phyloP scores from a whole-genome alignment of 345 rosid genomes.

The Nephelium lappaceum region DNA sequence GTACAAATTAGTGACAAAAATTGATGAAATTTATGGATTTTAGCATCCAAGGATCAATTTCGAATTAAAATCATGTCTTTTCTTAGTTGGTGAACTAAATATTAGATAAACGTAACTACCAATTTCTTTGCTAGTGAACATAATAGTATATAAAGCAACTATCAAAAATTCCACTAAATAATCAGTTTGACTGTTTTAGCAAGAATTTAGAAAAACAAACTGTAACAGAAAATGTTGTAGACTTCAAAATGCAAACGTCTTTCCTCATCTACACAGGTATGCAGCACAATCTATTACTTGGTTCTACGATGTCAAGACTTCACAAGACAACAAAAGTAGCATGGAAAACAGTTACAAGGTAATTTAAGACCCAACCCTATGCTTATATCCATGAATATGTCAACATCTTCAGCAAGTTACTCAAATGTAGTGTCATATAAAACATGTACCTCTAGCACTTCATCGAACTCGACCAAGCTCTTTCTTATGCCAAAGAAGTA shows the following conservation, averaged over 20 bases:
- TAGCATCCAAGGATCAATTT: not conserved
- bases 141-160: not conserved
- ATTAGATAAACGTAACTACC: not conserved
- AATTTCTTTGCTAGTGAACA: not conserved
- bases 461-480: conserved; percentile 95
- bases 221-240: not conserved
- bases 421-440: conserved; percentile 5
- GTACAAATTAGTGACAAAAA: conserved; percentile 9
- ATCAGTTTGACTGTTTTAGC: not conserved
- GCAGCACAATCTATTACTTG: not conserved
- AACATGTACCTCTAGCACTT: conserved; percentile 81
- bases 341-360: not conserved
- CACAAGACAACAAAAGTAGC: not conserved
- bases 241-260: not conserved
- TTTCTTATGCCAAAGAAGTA: conserved; percentile 87
- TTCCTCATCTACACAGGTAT: not conserved
- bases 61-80: not conserved
- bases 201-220: not conserved
- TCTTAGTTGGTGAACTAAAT: not conserved
- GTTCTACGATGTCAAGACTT: not conserved
- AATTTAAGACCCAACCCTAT: not conserved
- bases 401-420: not conserved
- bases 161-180: not conserved
- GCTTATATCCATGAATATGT: not conserved
- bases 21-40: conserved; percentile 10